phyloP scores from a whole-genome alignment of 331 rosid genomes.

The Cydonia oblonga region DNA sequence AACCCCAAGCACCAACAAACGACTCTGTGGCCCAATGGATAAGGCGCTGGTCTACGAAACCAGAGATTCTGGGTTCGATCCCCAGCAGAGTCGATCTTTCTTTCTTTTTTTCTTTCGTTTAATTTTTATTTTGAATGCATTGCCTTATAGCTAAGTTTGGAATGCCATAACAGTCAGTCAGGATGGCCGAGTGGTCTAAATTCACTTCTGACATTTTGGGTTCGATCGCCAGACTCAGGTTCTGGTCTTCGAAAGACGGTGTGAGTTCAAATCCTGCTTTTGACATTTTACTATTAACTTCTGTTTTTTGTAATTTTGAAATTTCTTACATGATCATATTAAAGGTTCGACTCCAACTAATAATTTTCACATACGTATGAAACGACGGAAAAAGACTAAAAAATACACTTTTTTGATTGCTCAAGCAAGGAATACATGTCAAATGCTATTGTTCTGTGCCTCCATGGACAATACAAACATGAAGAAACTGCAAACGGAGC shows the following conservation, averaged over 20 bases:
- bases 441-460: not conserved
- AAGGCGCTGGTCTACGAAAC: conserved; percentile 40
- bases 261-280: conserved; percentile 22
- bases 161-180: conserved; percentile 22
- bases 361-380: not conserved
- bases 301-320: not conserved
- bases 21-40: conserved; percentile 46
- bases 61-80: conserved; percentile 39
- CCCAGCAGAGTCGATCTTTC: conserved; percentile 24
- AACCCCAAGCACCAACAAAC: not conserved
- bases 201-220: not conserved
- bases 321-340: not conserved
- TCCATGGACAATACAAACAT: not conserved
- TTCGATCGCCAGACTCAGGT: conserved; percentile 58
- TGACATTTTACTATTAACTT: not conserved
- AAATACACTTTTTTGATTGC: not conserved
- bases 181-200: conserved; percentile 96
- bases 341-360: too few relatives aligned
- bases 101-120: too few relatives aligned
- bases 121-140: not conserved
- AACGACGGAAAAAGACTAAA: not conserved
- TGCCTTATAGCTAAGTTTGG: too few relatives aligned
- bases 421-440: not conserved
- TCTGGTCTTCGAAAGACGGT: conserved; percentile 8
- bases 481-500: not conserved